A percentile compares a stretch with the other conserved stretches of the same genome.
These are phyloP conservation scores for Talaromyces pinophilus DNA, from an alignment of 2,329 filamentous ascomycete genomes.

Conservation along the genomic window DNA sequence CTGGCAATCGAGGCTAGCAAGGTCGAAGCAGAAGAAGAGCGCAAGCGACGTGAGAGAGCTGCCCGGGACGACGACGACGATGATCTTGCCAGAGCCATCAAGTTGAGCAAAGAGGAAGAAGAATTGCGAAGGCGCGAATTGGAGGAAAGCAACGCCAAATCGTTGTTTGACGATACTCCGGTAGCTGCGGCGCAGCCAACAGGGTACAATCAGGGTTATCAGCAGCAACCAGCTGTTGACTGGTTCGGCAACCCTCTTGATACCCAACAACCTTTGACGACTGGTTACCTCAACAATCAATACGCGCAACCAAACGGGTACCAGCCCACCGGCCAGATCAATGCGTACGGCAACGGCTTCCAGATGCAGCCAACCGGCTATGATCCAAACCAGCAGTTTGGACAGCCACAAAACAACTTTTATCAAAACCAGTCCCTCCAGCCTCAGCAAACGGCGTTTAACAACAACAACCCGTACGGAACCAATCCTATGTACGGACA, in stretches of 20 bases:
- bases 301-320: slow-evolving; percentile 79
- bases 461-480: slow-evolving; percentile 59
- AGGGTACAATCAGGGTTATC: slow-evolving; percentile 94
- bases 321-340: slow-evolving; percentile 63
- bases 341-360: slow-evolving; percentile 69
- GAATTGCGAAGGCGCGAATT: slow-evolving; percentile 76
- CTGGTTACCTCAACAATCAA: slow-evolving; percentile 66
- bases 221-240: slow-evolving; percentile 93
- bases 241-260: slow-evolving; percentile 96
- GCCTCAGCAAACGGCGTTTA: slow-evolving; percentile 62
- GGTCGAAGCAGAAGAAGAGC: slow-evolving; percentile 89
- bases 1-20: slow-evolving; percentile 94
- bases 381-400: slow-evolving; percentile 56
- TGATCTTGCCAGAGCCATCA: slow-evolving; percentile 91
- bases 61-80: slow-evolving; percentile 69
- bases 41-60: slow-evolving; percentile 65
- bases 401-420: slow-evolving; percentile 44
- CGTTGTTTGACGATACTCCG: slow-evolving; percentile 82
- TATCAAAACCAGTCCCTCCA: slow-evolving; percentile 57
- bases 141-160: slow-evolving; percentile 79
- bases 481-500: slow-evolving; percentile 53
- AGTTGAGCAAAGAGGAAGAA: slow-evolving; percentile 93
- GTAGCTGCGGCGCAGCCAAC: slow-evolving; percentile 73
- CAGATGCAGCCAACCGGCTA: slow-evolving; percentile 68
- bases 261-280: slow-evolving; percentile 68